A percentile compares a stretch with the other conserved stretches of the same genome.
These are phyloP conservation scores for Scopulariopsis brevicaulis DNA, from an alignment of 2,329 filamentous ascomycete species.

Conservation along the genomic window DNA sequence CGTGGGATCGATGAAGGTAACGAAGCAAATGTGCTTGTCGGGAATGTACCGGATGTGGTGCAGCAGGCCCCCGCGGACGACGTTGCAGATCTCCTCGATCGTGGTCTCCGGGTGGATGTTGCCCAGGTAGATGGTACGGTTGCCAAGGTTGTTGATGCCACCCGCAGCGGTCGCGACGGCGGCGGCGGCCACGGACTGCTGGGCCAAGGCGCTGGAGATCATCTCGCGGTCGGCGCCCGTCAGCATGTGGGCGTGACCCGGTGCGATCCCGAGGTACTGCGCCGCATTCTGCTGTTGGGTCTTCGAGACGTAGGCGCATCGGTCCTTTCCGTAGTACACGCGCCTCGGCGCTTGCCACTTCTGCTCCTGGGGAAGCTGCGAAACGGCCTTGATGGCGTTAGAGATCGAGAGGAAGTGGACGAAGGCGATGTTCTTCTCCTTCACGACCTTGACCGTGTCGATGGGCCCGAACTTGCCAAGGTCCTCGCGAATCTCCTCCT, in stretches of 20 bases:
- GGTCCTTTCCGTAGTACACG: slow-evolving; percentile 97
- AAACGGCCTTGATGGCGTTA: slow-evolving; percentile 96
- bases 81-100: slow-evolving; percentile 99
- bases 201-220: slow-evolving; percentile 90
- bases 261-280: slow-evolving; percentile 93
- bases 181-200: slow-evolving; percentile 93
- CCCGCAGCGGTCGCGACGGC: slow-evolving; percentile 94
- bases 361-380: slow-evolving; percentile 86
- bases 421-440: slow-evolving; percentile 96
- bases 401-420: slow-evolving; percentile 95
- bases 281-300: slow-evolving; percentile 98
- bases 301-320: slow-evolving; percentile 97
- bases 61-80: slow-evolving; percentile 86
- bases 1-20: slow-evolving; percentile 97
- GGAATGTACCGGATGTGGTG: slow-evolving; percentile 99
- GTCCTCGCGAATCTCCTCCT: slow-evolving; percentile 90
- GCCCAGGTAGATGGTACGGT: slow-evolving; percentile 93
- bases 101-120: slow-evolving; percentile 99
- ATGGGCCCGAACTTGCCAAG: slow-evolving; percentile 93
- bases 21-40: slow-evolving; percentile 99
- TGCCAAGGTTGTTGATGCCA: slow-evolving; percentile 93
- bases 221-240: slow-evolving; percentile 93
- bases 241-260: slow-evolving; percentile 90
- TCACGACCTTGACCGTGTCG: slow-evolving; percentile 94
- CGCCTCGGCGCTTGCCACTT: slow-evolving; percentile 95